Conservation (phyloP, 129 eudicot species). For the Pulicaria dysenterica region DNA sequence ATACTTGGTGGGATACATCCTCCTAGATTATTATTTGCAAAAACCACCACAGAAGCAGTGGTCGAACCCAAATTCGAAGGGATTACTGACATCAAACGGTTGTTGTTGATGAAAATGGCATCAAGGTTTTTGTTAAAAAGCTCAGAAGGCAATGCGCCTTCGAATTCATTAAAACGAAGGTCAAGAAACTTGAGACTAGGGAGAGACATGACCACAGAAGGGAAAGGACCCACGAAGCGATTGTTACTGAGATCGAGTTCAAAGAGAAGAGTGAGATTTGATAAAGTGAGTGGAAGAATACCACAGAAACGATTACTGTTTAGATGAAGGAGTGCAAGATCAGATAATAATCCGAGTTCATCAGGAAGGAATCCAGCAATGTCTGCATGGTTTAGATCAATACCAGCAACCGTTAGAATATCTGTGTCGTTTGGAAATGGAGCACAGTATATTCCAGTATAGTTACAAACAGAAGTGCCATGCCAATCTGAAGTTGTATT, state of each 20-base stretch:
- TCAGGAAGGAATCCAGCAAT: slow-evolving; percentile 72
- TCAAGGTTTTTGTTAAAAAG: slow-evolving; percentile 58
- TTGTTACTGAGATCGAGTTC: slow-evolving; percentile 87
- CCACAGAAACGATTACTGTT: slow-evolving; percentile 81
- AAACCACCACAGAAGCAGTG: slow-evolving; percentile 69
- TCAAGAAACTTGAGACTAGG: slow-evolving; percentile 62
- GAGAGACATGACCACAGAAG: slow-evolving; percentile 57
- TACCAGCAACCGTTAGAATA: slow-evolving; percentile 53
- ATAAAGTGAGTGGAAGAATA: slow-evolving; percentile 48
- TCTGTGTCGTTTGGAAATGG: slow-evolving; percentile 43
- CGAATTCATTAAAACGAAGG: slow-evolving; percentile 77
- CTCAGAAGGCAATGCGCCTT: slow-evolving; percentile 60
- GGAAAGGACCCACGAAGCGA: slow-evolving; percentile 81
- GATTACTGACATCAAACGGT: slow-evolving; percentile 54
- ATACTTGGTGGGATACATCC: slow-evolving; percentile 74
- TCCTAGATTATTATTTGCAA: slow-evolving; percentile 68
- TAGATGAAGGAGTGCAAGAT: slow-evolving; percentile 63
- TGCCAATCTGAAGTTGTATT: slow-evolving; percentile 69
- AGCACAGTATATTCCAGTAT: slow-evolving; percentile 68
- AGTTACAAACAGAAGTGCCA: slow-evolving; percentile 75
- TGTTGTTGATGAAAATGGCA: slow-evolving; percentile 71
- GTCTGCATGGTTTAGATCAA: slow-evolving; percentile 74
- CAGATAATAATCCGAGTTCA: slow-evolving; percentile 65
- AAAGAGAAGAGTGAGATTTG: slow-evolving; percentile 55
- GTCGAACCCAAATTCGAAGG: slow-evolving; percentile 54